Conservation (phyloP, 1,284 basidiomycete genomes). For the Sporisorium graminicola region DNA sequence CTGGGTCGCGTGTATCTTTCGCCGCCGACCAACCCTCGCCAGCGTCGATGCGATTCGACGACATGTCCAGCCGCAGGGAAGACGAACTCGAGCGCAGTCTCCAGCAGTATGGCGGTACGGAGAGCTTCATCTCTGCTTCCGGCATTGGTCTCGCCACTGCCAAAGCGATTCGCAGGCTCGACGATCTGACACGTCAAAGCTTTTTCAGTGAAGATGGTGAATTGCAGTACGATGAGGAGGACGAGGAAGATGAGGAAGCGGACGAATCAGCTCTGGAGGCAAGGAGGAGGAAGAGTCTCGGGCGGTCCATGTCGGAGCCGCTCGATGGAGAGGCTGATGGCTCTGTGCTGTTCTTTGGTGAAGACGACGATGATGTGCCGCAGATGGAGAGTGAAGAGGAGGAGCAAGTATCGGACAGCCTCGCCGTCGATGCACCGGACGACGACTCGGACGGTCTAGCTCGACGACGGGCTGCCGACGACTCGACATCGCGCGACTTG, state of each 20-base stretch:
- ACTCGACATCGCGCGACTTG: constrained; percentile 11
- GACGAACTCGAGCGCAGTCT: constrained; percentile 41
- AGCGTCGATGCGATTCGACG: constrained; percentile 28
- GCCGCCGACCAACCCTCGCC: constrained; percentile 34
- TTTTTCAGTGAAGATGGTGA: constrained; percentile 45
- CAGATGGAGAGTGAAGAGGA: constrained; percentile 26
- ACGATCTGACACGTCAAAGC: constrained; percentile 44
- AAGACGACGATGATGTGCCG: constrained; percentile 13
- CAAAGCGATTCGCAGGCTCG: constrained; percentile 35
- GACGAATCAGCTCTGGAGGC: constrained; percentile 4
- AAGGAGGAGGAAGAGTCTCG: constrained; percentile 15
- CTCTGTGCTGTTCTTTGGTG: constrained; percentile 41
- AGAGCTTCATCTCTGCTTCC: constrained; percentile 34
- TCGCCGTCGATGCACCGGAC: constrained; percentile 29
- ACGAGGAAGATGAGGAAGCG: constrained; percentile 12
- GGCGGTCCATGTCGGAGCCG: constrained; percentile 43
- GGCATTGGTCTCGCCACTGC: constrained; percentile 32
- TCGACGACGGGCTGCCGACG: constrained; percentile 16
- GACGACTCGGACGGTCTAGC: constrained; percentile 34
- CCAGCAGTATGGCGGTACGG: constrained; percentile 11
- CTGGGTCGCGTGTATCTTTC: constrained; percentile 44
- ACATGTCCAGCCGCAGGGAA: constrained; percentile 41
- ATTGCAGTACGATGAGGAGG: constrained; percentile 34
- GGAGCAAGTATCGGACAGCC: constrained; percentile 37
- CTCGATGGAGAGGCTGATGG: constrained; percentile 39